phyloP scores from a whole-genome alignment of 2,329 filamentous ascomycete genomes.

The Nothopassalora personata region DNA sequence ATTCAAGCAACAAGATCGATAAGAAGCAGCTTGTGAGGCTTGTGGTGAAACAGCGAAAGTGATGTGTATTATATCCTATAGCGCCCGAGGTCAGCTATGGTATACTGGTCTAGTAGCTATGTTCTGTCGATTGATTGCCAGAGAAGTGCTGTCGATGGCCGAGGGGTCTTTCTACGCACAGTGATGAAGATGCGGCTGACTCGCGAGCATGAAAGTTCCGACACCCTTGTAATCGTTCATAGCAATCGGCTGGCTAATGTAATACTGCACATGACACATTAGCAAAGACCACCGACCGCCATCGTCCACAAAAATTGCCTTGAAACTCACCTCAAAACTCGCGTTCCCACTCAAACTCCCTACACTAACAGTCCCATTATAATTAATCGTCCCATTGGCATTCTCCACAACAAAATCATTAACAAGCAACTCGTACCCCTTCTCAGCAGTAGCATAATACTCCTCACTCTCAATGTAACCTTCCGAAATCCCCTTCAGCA shows the following conservation, averaged over 20 bases:
- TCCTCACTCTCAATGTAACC: conserved; percentile 33
- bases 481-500: conserved; percentile 44
- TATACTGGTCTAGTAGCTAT: no score
- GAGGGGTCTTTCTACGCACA: not conserved
- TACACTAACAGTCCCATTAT: conserved; percentile 49
- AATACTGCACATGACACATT: conserved; percentile 30
- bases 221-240: conserved; percentile 40
- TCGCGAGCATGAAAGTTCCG: conserved; percentile 39
- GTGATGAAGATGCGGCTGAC: conserved; percentile 9
- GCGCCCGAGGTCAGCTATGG: no score
- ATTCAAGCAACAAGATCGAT: not conserved
- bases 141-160: no score
- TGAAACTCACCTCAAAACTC: conserved; percentile 44
- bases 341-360: conserved; percentile 48
- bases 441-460: conserved; percentile 49
- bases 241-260: conserved; percentile 32
- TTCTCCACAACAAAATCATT: conserved; percentile 45
- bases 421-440: conserved; percentile 43
- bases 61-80: no score
- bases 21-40: not conserved
- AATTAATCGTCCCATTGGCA: conserved; percentile 46
- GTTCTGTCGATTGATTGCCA: no score
- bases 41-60: not conserved
- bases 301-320: not conserved
- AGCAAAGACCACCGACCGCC: not conserved